phyloP scores from a whole-genome alignment of 164 flowering plant species.

The Cinnamomum micranthum region DNA sequence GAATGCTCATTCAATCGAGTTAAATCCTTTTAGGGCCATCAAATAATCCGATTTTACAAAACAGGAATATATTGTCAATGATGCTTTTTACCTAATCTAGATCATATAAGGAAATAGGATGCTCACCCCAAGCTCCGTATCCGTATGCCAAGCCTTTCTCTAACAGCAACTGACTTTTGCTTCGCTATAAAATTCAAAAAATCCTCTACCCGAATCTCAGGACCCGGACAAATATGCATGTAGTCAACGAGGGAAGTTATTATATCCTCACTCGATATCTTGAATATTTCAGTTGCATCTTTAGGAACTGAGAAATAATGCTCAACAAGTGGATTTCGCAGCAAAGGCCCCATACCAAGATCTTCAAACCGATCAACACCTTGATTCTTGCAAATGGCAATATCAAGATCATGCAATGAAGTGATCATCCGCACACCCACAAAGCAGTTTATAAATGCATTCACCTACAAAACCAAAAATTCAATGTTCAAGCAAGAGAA shows the following conservation, averaged over 20 bases:
- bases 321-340: conserved; percentile 65
- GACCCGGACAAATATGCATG: conserved; percentile 18
- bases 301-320: conserved; percentile 61
- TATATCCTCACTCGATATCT: conserved; percentile 60
- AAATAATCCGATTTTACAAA: too few relatives aligned
- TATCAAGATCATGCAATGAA: conserved; percentile 69
- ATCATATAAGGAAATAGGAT: neutral
- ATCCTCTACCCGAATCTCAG: conserved; percentile 36
- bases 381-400: conserved; percentile 72
- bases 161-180: conserved; percentile 32
- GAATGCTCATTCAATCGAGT: too few relatives aligned
- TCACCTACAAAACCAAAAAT: conserved; percentile 37
- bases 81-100: neutral
- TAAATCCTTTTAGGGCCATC: too few relatives aligned
- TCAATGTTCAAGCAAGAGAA: too few relatives aligned
- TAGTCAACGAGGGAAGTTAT: conserved; percentile 41
- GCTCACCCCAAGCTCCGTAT: conserved; percentile 79
- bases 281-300: conserved; percentile 36
- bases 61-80: neutral
- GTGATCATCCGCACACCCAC: conserved; percentile 64
- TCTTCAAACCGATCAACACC: conserved; percentile 69
- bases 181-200: conserved; percentile 62
- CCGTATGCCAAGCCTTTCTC: conserved; percentile 63
- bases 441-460: conserved; percentile 81
- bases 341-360: conserved; percentile 78